Conservation (phyloP, 345 rosid genomes). For the Kernera saxatilis region DNA sequence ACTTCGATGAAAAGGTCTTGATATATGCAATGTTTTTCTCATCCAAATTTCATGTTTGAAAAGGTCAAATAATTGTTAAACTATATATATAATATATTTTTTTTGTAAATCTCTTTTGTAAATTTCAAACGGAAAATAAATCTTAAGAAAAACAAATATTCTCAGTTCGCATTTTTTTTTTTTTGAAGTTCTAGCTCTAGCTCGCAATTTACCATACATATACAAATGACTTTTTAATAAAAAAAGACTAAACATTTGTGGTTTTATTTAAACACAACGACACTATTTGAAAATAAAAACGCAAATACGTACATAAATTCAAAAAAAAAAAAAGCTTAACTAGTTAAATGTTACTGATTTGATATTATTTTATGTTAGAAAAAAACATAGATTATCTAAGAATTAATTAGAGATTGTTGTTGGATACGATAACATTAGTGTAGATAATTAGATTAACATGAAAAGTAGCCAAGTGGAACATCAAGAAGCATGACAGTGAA, state of each 20-base stretch:
- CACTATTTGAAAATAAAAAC: background rate
- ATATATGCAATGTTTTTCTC: background rate
- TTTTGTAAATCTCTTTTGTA: background rate
- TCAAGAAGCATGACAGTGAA: conserved; percentile 20
- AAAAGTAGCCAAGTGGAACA: conserved; percentile 22
- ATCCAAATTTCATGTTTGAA: background rate
- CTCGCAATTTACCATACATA: background rate
- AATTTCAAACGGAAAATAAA: background rate
- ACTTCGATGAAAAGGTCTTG: background rate
- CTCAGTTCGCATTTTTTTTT: too few relatives aligned
- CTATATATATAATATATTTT: background rate
- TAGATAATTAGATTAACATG: conserved; percentile 16
- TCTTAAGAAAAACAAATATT: background rate
- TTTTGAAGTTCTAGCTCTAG: too few relatives aligned
- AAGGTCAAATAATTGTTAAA: too few relatives aligned
- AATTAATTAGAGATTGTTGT: background rate
- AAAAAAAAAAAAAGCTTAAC: background rate
- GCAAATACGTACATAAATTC: background rate
- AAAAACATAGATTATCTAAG: background rate
- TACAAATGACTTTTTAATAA: background rate
- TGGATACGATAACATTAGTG: conserved; percentile 11
- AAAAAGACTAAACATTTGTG: background rate
- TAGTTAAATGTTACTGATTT: background rate
- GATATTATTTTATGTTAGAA: background rate
- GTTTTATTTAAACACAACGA: background rate